Evolutionary conservation across 495 filamentous ascomycete species (phyloP).

Genomic region (Daldinia caldariorum): DNA sequence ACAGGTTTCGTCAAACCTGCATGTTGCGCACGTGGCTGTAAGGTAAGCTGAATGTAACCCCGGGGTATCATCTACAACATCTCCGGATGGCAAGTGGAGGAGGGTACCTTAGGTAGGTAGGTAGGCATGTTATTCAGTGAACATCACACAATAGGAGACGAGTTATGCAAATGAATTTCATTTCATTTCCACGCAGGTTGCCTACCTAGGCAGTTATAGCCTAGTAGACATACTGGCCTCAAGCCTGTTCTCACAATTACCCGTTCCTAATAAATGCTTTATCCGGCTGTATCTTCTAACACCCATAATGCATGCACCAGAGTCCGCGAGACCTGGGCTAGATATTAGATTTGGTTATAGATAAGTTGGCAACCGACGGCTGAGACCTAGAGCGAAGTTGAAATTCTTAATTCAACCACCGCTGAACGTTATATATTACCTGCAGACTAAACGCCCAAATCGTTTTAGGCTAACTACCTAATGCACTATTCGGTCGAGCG

Average conservation of each 20-base stretch:
- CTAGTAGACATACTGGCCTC: not conserved
- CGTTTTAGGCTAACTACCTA: not conserved
- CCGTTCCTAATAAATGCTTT: not conserved
- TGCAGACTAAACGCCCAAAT: not conserved
- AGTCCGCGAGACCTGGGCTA: not conserved
- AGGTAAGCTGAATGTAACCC: conserved; percentile 37
- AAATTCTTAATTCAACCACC: not conserved
- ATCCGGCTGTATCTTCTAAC: not conserved
- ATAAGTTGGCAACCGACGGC: not conserved
- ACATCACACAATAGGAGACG: conserved; percentile 2
- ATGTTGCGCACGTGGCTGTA: conserved; percentile 46
- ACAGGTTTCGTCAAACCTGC: conserved; percentile 44
- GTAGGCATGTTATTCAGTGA: conserved; percentile 7
- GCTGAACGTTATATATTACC: not conserved
- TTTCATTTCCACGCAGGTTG: not conserved
- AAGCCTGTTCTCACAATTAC: not conserved
- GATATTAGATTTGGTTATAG: not conserved
- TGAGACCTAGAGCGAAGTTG: not conserved
- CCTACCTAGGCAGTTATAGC: not conserved
- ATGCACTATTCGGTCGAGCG: not conserved
- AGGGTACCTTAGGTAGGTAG: too few relatives aligned
- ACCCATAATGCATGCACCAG: not conserved
- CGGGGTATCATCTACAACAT: conserved; percentile 25
- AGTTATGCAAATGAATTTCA: conserved; percentile 5
- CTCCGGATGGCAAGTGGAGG: conserved; percentile 15